A percentile compares a stretch with the other conserved stretches of the same genome.
These are phyloP conservation scores for Hortiboletus campestris DNA, from an alignment of 768 basidiomycete genomes.

Conservation along the genomic window DNA sequence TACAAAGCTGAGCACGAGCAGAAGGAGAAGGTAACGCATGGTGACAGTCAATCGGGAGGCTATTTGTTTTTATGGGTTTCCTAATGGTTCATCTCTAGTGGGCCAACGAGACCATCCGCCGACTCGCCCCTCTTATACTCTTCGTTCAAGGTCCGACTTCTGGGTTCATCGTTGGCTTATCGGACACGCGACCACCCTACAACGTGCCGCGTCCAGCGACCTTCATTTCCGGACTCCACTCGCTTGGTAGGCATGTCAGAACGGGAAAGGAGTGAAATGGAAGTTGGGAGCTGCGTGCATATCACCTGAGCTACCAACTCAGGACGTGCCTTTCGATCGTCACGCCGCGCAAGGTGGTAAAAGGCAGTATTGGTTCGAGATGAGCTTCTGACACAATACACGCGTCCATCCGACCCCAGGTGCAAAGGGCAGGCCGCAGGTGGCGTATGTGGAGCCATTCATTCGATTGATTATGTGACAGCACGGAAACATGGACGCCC, in stretches of 20 bases:
- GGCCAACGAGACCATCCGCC: conserved; percentile 15
- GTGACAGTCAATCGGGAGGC: background rate
- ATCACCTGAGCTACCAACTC: background rate
- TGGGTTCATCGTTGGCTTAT: background rate
- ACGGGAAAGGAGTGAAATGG: conserved; percentile 12
- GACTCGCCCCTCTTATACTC: conserved; percentile 22
- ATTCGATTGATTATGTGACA: background rate
- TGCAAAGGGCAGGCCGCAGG: background rate
- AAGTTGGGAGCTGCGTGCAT: conserved; percentile 12
- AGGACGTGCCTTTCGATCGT: conserved; percentile 4
- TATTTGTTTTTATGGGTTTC: conserved; percentile 9
- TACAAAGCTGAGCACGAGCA: conserved; percentile 29
- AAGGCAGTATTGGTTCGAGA: background rate
- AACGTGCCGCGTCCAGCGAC: conserved; percentile 17
- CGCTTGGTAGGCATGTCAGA: conserved; percentile 1
- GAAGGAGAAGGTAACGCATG: conserved; percentile 29
- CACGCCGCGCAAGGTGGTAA: conserved; percentile 1
- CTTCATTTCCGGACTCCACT: conserved; percentile 24
- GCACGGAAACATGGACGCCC: background rate
- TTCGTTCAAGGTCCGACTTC: conserved; percentile 24
- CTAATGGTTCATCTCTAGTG: conserved; percentile 30
- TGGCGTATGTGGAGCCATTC: background rate
- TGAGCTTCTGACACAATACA: background rate
- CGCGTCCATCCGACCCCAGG: background rate
- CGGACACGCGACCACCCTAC: conserved; percentile 23